phyloP scores from a whole-genome alignment of 805 yeast genomes.

The Debaryomyces maramus region DNA sequence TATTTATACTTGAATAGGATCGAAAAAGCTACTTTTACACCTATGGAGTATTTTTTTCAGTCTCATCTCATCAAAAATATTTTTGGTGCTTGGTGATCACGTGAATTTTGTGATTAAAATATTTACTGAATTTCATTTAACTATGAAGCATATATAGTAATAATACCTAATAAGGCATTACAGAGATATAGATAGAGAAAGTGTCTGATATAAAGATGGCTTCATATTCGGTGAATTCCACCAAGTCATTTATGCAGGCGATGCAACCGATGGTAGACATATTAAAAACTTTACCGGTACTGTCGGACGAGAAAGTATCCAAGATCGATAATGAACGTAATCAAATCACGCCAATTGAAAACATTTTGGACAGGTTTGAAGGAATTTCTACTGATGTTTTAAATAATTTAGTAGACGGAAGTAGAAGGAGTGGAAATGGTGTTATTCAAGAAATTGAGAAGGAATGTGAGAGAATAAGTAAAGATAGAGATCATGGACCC shows the following conservation, averaged over 20 bases:
- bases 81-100: too few relatives aligned
- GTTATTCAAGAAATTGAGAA: slow-evolving; percentile 22
- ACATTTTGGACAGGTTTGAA: slow-evolving; percentile 39
- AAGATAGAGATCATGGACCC: slow-evolving; percentile 32
- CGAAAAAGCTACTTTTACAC: background rate
- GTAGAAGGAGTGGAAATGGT: slow-evolving; percentile 11
- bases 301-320: slow-evolving; percentile 28
- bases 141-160: too few relatives aligned
- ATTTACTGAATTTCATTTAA: too few relatives aligned
- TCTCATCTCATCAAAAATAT: slow-evolving; percentile 9
- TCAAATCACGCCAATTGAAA: slow-evolving; percentile 24
- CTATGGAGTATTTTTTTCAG: slow-evolving; percentile 1
- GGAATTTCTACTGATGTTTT: slow-evolving; percentile 34
- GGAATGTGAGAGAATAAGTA: slow-evolving; percentile 35
- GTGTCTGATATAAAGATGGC: slow-evolving; percentile 36
- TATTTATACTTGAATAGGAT: background rate
- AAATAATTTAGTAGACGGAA: slow-evolving; percentile 20
- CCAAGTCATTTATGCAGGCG: slow-evolving; percentile 76
- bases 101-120: too few relatives aligned
- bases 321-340: slow-evolving; percentile 36
- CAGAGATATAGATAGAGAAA: background rate
- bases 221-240: slow-evolving; percentile 53
- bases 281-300: slow-evolving; percentile 29
- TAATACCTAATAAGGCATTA: too few relatives aligned
- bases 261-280: slow-evolving; percentile 68